Percentiles rank a stretch among this genome's conserved stretches.
Conservation (phyloP, 2,329 filamentous ascomycete species). For the Calonectria henricotiae region DNA sequence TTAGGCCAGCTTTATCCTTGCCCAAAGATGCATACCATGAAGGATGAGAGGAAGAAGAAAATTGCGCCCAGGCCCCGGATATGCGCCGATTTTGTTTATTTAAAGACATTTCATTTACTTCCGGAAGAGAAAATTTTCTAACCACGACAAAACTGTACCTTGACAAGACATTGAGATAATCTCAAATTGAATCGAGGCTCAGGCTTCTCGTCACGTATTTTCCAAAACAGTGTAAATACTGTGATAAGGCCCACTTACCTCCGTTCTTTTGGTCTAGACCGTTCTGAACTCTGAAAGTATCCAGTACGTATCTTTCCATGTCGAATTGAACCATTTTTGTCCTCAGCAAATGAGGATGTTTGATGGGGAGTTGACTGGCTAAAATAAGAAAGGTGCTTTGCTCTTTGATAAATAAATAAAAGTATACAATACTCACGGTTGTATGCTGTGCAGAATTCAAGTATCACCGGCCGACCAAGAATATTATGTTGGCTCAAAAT, state of each 20-base stretch:
- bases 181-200: not conserved
- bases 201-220: not conserved
- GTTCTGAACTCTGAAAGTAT: conserved; percentile 1
- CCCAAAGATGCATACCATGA: not conserved
- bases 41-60: not conserved
- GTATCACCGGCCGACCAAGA: no score
- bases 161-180: not conserved
- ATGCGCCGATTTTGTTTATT: no score
- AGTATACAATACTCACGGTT: not conserved
- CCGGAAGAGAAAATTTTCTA: no score
- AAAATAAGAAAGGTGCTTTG: not conserved
- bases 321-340: not conserved
- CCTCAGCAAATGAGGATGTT: not conserved
- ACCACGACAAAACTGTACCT: no score
- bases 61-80: no score
- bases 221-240: not conserved
- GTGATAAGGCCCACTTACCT: not conserved
- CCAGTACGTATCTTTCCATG: conserved; percentile 26
- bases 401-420: no score
- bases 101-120: no score
- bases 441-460: not conserved
- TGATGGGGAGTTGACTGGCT: not conserved
- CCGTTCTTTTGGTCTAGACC: conserved; percentile 4
- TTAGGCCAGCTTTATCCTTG: not conserved
- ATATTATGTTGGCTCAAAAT: not conserved